Evolutionary conservation across 2,329 filamentous ascomycete species (phyloP).

Genomic region (Colletotrichum liaoningense): DNA sequence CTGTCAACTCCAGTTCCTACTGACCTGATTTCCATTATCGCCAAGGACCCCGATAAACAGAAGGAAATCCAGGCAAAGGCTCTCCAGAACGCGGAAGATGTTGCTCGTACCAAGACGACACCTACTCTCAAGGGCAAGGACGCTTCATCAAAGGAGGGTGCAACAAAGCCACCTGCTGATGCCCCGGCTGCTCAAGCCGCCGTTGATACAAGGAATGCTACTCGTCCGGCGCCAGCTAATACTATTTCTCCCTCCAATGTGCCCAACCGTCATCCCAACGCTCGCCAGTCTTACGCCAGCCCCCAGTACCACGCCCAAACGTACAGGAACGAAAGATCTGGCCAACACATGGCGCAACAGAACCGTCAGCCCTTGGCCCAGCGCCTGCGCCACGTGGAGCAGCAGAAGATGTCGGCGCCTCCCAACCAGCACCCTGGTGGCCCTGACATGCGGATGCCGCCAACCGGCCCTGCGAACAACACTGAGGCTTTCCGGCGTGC

Average conservation of each 20-base stretch:
- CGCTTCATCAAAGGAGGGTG: constrained; percentile 59
- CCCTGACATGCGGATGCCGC: constrained; percentile 77
- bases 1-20: constrained; percentile 90
- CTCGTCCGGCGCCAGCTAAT: constrained; percentile 49
- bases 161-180: constrained; percentile 49
- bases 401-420: constrained; percentile 60
- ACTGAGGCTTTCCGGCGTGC: constrained; percentile 66
- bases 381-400: constrained; percentile 63
- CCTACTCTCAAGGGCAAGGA: constrained; percentile 65
- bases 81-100: constrained; percentile 77
- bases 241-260: constrained; percentile 42
- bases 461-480: constrained; percentile 76
- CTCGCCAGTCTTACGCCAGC: constrained; percentile 61
- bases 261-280: constrained; percentile 57
- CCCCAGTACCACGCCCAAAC: constrained; percentile 58
- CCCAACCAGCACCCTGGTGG: constrained; percentile 62
- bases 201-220: constrained; percentile 42
- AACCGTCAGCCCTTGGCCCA: constrained; percentile 57
- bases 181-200: constrained; percentile 34
- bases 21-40: constrained; percentile 93
- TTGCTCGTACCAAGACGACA: constrained; percentile 58
- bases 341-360: constrained; percentile 54
- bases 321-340: constrained; percentile 60
- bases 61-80: constrained; percentile 92
- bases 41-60: constrained; percentile 96